phyloP scores from a whole-genome alignment of 73 alveolate genomes.

The Stentor coeruleus region DNA sequence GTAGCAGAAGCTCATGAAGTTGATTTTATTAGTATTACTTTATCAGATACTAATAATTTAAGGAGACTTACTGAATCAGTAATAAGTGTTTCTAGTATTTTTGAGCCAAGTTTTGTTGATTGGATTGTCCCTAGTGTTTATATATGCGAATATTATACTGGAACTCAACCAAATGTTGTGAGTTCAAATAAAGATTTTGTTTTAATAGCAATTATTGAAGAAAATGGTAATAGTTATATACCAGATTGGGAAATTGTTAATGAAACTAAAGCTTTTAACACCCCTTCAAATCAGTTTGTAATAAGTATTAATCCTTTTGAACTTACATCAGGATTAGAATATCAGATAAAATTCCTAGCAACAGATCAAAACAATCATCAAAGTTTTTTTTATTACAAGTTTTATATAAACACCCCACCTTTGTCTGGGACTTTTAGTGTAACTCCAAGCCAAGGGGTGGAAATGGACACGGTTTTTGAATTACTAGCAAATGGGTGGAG shows the following conservation, averaged over 20 bases:
- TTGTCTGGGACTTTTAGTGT: neutral
- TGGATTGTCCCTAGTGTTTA: neutral
- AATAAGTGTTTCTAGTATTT: too few relatives aligned
- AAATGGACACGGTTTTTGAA: neutral
- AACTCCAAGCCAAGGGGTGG: neutral
- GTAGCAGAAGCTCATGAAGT: neutral
- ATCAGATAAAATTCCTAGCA: neutral
- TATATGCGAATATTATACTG: neutral
- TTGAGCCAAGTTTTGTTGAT: too few relatives aligned
- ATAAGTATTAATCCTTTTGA: too few relatives aligned
- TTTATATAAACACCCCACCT: neutral
- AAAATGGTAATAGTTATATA: too few relatives aligned
- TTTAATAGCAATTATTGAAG: neutral
- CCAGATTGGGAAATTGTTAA: neutral
- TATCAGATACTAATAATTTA: neutral
- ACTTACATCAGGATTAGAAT: neutral
- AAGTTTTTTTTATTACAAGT: neutral
- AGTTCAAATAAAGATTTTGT: neutral
- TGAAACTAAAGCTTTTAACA: too few relatives aligned
- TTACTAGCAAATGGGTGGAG: neutral
- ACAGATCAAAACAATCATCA: neutral
- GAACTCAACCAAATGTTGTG: neutral
- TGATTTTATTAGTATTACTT: neutral
- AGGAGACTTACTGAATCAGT: neutral
- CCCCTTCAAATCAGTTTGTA: neutral